Evolutionary conservation across 306 rosid species (phyloP), one percentile per base, ranked within the genome.

Genomic region (Pyrus betulifolia): DNA sequence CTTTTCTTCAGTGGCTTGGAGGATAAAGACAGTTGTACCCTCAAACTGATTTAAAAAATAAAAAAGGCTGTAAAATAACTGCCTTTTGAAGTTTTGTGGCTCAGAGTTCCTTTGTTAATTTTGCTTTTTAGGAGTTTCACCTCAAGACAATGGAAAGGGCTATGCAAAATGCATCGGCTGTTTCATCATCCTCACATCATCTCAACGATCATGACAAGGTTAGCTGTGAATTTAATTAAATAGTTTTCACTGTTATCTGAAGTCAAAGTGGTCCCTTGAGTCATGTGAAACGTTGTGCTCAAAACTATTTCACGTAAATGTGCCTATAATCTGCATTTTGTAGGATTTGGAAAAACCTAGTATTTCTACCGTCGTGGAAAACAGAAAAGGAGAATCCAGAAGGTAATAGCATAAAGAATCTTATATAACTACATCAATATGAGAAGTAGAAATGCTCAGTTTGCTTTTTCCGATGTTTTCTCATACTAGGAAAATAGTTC

Each of bases 101-200:
- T 85, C 77, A 68, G 21, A 67, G 72, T 45, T 10, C 46, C 63
- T 75, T 70, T 68, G 60, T 78, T 74, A 64, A 74, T 7, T 65
- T 84, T 79, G 51, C 78, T 72, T 84, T 75, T 76, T 74, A 92
- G 97, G 99, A 85, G 81, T 95, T 92, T 89, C 96, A 85, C 82
- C 88, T 92, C 67, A 96, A 89, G 89, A 92, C 97, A 25, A 82
- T 60, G 69, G 93, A 89, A 83, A 96, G 99, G 87, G 99, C 98
- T 72, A 86, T 79, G 89, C 98, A 91, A 66, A 89, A 89, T 74
- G 46, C 86, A 31, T 84, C 87, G 45, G 76, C 87, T 68, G 78
- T 88, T 83, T 83, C 93, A 68, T 85, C 90, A 69, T 86, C 90
- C 35, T 87, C 88, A 12, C 84, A 86, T 76, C 80, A 46, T 52